Evolutionary conservation across 257 asterid species (phyloP).

Genomic region (Nicotiana attenuata): DNA sequence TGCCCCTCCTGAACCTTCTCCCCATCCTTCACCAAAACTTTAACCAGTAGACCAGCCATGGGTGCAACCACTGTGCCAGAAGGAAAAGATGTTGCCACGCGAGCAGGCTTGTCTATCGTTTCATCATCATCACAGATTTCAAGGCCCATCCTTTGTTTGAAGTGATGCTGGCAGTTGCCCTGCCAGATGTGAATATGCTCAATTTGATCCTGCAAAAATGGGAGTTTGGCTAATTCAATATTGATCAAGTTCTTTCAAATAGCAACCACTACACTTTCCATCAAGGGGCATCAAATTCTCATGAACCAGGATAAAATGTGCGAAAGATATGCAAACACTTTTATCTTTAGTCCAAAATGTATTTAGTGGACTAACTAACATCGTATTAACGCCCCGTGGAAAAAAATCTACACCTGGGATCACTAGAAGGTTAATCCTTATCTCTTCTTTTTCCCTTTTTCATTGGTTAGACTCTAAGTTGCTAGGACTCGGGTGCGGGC

Average conservation of each 20-base stretch:
- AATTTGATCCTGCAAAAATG: constrained; percentile 54
- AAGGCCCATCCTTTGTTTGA: constrained; percentile 47
- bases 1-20: constrained; percentile 66
- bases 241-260: background rate
- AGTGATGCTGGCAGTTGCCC: constrained; percentile 63
- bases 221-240: background rate
- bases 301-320: background rate
- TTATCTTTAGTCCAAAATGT: background rate
- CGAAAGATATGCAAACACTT: background rate
- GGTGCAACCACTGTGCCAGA: constrained; percentile 86
- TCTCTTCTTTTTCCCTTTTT: background rate
- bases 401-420: background rate
- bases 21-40: constrained; percentile 71
- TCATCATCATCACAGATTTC: constrained; percentile 47
- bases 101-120: constrained; percentile 40
- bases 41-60: constrained; percentile 91
- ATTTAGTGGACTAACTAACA: background rate
- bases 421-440: background rate
- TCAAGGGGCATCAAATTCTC: background rate
- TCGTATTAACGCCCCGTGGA: background rate
- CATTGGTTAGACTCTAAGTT: background rate
- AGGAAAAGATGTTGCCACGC: constrained; percentile 56
- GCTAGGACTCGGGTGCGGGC: no score
- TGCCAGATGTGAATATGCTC: constrained; percentile 91
- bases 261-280: background rate